A percentile compares a stretch with the other conserved stretches of the same genome.
phyloP scores from a whole-genome alignment of 306 rosid genomes.

The Senna siamea region DNA sequence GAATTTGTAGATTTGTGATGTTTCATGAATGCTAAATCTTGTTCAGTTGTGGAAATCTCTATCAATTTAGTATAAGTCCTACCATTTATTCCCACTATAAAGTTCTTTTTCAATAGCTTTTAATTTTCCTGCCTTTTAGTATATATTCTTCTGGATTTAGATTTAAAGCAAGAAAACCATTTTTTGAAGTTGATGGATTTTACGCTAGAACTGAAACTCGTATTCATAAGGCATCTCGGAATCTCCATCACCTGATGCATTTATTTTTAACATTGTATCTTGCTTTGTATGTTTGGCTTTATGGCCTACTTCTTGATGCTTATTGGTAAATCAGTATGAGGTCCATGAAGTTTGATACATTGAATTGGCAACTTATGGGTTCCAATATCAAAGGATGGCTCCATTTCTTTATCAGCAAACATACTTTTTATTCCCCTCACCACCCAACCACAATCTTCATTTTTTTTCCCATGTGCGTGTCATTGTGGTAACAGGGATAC shows the following conservation, averaged over 20 bases:
- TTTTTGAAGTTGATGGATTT: not conserved
- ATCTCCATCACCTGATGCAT: constrained; percentile 1
- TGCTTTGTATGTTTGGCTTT: no score
- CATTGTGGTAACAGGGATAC: constrained; percentile 48
- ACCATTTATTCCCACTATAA: not conserved
- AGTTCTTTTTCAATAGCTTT: not conserved
- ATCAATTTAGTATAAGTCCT: not conserved
- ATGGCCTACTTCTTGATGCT: not conserved
- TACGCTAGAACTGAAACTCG: constrained; percentile 11
- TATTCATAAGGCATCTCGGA: constrained; percentile 1
- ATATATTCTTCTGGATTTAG: not conserved
- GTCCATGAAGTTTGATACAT: constrained; percentile 9
- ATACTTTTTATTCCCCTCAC: not conserved
- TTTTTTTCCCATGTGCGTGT: constrained; percentile 3
- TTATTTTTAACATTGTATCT: not conserved
- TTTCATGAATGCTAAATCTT: not conserved
- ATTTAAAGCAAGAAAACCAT: constrained; percentile 16
- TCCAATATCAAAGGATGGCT: not conserved
- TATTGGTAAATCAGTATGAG: constrained; percentile 19
- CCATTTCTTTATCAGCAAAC: not conserved
- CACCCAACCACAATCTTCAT: not conserved
- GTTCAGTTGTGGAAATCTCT: not conserved
- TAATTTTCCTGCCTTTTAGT: constrained; percentile 6
- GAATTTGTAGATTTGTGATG: constrained; percentile 18
- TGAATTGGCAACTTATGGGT: constrained; percentile 16